phyloP scores from a whole-genome alignment of 305 asterid species.

The Plantago coronopus region DNA sequence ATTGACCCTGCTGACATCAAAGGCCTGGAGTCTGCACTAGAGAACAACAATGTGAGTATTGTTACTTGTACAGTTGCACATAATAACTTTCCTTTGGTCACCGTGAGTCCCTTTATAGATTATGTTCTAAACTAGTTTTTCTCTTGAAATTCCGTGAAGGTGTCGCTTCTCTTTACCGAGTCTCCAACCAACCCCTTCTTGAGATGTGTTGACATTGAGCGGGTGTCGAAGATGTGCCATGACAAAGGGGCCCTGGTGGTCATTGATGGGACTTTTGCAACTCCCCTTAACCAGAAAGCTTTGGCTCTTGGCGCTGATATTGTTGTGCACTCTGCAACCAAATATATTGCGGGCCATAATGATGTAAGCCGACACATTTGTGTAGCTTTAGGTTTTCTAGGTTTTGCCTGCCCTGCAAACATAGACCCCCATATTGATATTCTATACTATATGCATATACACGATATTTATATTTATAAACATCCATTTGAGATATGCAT shows the following conservation, averaged over 20 bases:
- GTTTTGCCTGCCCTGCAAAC: too few species aligned
- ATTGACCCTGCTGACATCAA: constrained; percentile 93
- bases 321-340: constrained; percentile 88
- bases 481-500: too few species aligned
- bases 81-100: constrained; percentile 12
- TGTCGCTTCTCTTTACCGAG: constrained; percentile 82
- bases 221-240: constrained; percentile 89
- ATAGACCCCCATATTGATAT: too few species aligned
- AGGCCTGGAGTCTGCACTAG: constrained; percentile 78
- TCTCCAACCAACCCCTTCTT: constrained; percentile 97
- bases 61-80: constrained; percentile 2
- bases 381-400: too few species aligned
- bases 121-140: constrained; percentile 14
- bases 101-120: constrained; percentile 9
- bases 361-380: constrained; percentile 50
- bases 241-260: constrained; percentile 82
- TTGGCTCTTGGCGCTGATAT: constrained; percentile 95
- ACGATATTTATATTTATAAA: background rate
- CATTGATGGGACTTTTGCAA: constrained; percentile 92
- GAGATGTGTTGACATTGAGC: constrained; percentile 95
- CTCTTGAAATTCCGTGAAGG: constrained; percentile 44
- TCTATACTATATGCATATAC: background rate
- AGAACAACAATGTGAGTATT: constrained; percentile 59
- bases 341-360: constrained; percentile 90
- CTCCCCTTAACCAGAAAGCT: constrained; percentile 95